These are phyloP conservation scores for Sherardia arvensis DNA, from an alignment of 257 asterid species.

Conservation along the genomic window DNA sequence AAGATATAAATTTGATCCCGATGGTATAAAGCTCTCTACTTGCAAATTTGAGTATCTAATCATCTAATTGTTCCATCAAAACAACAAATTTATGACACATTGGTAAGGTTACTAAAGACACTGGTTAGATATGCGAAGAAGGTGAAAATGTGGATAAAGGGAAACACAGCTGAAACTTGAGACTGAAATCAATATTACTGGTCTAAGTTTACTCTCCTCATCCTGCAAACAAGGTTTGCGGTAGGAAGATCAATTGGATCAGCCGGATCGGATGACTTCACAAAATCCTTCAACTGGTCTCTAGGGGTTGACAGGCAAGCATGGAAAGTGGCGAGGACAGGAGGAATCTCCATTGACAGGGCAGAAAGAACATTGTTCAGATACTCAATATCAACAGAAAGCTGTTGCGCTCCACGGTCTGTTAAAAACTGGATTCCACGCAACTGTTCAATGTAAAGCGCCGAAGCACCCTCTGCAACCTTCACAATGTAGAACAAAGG, in stretches of 20 bases:
- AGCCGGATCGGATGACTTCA: slow-evolving; percentile 59
- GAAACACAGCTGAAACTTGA: neutral
- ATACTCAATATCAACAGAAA: slow-evolving; percentile 85
- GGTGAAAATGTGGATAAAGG: neutral
- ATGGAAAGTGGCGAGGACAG: slow-evolving; percentile 73
- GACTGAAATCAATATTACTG: neutral
- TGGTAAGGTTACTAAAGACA: neutral
- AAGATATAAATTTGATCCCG: too few relatives aligned
- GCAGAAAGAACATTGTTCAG: slow-evolving; percentile 92
- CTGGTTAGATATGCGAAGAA: neutral
- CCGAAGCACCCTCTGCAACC: slow-evolving; percentile 96
- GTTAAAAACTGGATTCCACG: slow-evolving; percentile 84
- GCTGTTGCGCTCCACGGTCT: slow-evolving; percentile 92
- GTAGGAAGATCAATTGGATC: slow-evolving; percentile 76
- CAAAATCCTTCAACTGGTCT: slow-evolving; percentile 69
- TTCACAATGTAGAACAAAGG: slow-evolving; percentile 15
- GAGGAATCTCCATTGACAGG: slow-evolving; percentile 79
- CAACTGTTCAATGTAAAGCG: slow-evolving; percentile 77
- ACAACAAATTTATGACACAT: neutral
- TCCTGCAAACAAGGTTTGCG: slow-evolving; percentile 84
- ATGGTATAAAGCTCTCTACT: neutral
- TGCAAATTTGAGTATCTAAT: neutral
- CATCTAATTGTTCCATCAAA: too few relatives aligned
- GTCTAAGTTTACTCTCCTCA: slow-evolving; percentile 71
- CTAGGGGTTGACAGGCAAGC: slow-evolving; percentile 72